phyloP scores from a whole-genome alignment of 352 stramenopile species.

The Pythium aristosporum region DNA sequence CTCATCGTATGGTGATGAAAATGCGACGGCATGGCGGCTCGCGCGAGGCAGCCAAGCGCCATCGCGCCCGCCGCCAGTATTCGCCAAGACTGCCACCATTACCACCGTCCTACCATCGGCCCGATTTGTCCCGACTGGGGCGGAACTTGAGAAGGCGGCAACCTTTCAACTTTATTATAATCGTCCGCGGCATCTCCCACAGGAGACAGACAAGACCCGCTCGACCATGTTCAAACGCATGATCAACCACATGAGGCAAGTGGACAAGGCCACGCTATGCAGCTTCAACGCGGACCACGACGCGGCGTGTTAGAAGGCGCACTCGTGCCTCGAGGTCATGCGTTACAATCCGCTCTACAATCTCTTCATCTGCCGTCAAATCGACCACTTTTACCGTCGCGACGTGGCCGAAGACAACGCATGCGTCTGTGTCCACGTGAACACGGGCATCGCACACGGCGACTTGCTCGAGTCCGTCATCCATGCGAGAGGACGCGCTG shows the following conservation, averaged over 20 bases:
- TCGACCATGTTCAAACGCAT: not conserved
- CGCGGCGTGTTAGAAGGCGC: conserved; percentile 12
- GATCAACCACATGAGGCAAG: not conserved
- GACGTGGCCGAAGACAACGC: not conserved
- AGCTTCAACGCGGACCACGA: not conserved
- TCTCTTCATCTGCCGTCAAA: conserved; percentile 36
- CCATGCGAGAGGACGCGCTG: conserved; percentile 2
- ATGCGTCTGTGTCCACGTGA: not conserved
- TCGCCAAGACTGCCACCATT: not conserved
- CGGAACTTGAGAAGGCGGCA: not conserved
- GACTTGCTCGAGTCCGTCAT: not conserved
- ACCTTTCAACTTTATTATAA: not conserved
- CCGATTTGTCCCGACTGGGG: not conserved
- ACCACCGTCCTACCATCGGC: not conserved
- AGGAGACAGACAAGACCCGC: not conserved
- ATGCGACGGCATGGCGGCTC: too few relatives aligned
- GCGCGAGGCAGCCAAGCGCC: not conserved
- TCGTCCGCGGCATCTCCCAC: not conserved
- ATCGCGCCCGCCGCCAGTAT: not conserved
- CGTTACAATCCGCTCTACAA: conserved; percentile 52
- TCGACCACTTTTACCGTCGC: conserved; percentile 26
- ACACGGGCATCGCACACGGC: not conserved
- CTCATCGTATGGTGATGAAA: too few relatives aligned
- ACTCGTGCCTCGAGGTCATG: conserved; percentile 52
- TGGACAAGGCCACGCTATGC: not conserved